Percentiles rank a stretch among this genome's conserved stretches.
Evolutionary conservation across 2,329 filamentous ascomycete species (phyloP).

Genomic region (Ophiocordyceps camponoti-saundersi): DNA sequence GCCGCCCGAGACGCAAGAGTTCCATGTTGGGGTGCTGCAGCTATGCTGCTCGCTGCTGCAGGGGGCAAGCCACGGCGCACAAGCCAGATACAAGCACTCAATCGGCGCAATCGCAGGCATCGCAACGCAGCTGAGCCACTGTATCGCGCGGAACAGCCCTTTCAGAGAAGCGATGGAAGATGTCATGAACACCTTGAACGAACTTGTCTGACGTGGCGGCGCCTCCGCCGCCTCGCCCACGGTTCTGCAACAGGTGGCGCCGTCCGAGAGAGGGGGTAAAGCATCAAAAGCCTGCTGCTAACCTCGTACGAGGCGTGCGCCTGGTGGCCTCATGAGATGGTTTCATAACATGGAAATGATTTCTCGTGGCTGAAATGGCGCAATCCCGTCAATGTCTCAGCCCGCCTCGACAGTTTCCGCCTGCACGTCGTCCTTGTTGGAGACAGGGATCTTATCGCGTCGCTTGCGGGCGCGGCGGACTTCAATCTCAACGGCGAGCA

Average conservation of each 20-base stretch:
- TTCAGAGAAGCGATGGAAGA: conserved; percentile 28
- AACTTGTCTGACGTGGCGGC: conserved; percentile 2
- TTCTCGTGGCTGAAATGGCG: neutral
- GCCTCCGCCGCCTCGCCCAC: neutral
- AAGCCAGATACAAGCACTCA: conserved; percentile 33
- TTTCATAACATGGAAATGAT: neutral
- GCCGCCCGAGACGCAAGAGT: conserved; percentile 22
- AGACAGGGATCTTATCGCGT: conserved; percentile 27
- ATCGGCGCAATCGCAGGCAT: conserved; percentile 31
- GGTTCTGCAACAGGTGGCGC: neutral
- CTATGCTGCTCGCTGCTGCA: conserved; percentile 35
- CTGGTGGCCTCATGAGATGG: neutral
- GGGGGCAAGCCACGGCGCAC: conserved; percentile 26
- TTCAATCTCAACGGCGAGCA: conserved; percentile 50
- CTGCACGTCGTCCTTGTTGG: conserved; percentile 8
- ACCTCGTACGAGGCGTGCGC: neutral
- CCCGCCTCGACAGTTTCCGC: neutral
- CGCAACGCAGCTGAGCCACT: conserved; percentile 20
- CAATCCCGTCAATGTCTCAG: neutral
- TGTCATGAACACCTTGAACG: conserved; percentile 17
- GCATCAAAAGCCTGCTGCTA: neutral
- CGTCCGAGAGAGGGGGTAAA: too few relatives aligned
- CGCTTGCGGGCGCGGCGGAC: conserved; percentile 45
- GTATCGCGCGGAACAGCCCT: conserved; percentile 12
- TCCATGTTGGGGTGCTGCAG: conserved; percentile 35